Conservation (phyloP, 2,329 filamentous ascomycete species). For the Diaporthe helianthi region DNA sequence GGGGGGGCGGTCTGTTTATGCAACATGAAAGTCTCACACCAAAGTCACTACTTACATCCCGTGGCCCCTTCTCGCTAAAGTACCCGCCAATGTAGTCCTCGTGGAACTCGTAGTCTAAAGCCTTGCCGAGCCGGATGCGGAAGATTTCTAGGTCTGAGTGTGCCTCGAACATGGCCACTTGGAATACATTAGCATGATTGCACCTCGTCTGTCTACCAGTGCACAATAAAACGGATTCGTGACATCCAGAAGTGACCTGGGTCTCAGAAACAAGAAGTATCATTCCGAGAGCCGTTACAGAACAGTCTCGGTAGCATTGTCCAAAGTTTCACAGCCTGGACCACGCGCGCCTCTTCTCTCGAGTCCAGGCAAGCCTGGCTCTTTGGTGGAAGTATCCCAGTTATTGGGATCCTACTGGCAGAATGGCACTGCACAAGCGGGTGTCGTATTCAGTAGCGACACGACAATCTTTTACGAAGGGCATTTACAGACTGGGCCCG, state of each 20-base stretch:
- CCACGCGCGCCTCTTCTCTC: too few species aligned
- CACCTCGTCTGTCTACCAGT: neutral
- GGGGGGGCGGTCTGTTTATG: neutral
- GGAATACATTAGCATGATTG: neutral
- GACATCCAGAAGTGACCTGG: neutral
- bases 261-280: neutral
- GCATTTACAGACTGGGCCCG: neutral
- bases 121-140: slow-evolving; percentile 88
- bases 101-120: slow-evolving; percentile 94
- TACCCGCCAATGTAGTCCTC: slow-evolving; percentile 98
- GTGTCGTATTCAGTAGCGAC: neutral
- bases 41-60: slow-evolving; percentile 59
- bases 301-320: neutral
- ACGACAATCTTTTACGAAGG: neutral
- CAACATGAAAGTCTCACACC: slow-evolving; percentile 10
- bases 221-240: too few species aligned
- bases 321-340: neutral
- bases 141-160: slow-evolving; percentile 96
- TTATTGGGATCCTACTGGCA: too few species aligned
- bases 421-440: neutral
- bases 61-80: slow-evolving; percentile 91
- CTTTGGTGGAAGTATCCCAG: neutral
- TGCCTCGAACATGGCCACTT: slow-evolving; percentile 91
- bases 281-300: neutral
- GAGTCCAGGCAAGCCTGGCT: neutral